phyloP scores from a whole-genome alignment of 176 grass and related monocot genomes.

The Lolium rigidum region DNA sequence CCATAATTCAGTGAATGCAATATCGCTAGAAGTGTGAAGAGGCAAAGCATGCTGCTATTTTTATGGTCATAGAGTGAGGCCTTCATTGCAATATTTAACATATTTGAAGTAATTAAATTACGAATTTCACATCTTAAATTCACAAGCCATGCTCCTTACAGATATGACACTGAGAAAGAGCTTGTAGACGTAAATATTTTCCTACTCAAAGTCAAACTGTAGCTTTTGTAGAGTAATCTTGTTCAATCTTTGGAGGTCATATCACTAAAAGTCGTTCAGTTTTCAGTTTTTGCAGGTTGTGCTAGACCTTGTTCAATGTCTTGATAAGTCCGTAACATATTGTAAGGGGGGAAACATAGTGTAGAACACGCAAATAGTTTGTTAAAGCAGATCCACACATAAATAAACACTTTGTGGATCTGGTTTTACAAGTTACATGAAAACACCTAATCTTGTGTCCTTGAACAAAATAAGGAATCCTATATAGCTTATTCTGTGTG shows the following conservation, averaged over 20 bases:
- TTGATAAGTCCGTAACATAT: not conserved
- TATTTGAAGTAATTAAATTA: not conserved
- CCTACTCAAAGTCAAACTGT: not conserved
- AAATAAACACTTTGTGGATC: not conserved
- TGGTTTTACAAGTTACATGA: not conserved
- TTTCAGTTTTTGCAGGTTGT: not conserved
- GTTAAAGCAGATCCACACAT: not conserved
- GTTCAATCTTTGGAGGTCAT: not conserved
- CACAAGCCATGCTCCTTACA: conserved; percentile 3
- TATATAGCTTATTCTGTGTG: conserved; percentile 5
- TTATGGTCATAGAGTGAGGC: conserved; percentile 14
- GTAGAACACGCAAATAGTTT: not conserved
- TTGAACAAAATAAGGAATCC: not conserved
- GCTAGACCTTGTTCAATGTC: conserved; percentile 25
- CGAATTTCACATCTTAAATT: conserved; percentile 17
- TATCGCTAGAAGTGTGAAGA: conserved; percentile 36
- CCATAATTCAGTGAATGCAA: conserved; percentile 32
- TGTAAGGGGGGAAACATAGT: not conserved
- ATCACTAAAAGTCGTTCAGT: not conserved
- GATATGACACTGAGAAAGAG: not conserved
- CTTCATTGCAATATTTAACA: not conserved
- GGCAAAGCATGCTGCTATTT: not conserved
- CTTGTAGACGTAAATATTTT: not conserved
- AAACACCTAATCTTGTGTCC: not conserved
- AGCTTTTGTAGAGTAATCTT: not conserved